These are phyloP conservation scores for Abelmoschus esculentus DNA, from an alignment of 345 rosid species.

Conservation along the genomic window DNA sequence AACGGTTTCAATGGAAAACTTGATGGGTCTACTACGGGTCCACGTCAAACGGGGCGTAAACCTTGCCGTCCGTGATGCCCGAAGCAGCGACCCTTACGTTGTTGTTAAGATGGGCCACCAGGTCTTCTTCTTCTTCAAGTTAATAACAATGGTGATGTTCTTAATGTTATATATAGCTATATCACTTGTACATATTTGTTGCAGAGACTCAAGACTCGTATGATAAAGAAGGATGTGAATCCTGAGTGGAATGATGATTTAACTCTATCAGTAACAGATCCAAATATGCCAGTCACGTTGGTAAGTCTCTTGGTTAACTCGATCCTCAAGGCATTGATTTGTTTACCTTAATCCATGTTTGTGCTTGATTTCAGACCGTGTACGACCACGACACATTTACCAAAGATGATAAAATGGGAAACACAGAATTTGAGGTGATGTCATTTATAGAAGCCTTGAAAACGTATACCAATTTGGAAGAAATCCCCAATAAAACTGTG, in stretches of 20 bases:
- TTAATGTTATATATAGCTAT: no score
- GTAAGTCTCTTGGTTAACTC: no score
- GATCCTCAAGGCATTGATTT: no score
- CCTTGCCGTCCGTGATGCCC: slow-evolving; percentile 89
- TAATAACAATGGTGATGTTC: no score
- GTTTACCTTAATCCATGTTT: no score
- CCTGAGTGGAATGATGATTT: slow-evolving; percentile 93
- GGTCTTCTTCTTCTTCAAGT: slow-evolving; percentile 23
- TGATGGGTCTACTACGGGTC: slow-evolving; percentile 72
- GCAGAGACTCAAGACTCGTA: slow-evolving; percentile 86
- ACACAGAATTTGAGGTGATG: slow-evolving; percentile 67
- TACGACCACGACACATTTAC: slow-evolving; percentile 79
- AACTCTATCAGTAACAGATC: slow-evolving; percentile 70
- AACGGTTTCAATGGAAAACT: slow-evolving; percentile 47
- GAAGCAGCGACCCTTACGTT: slow-evolving; percentile 87
- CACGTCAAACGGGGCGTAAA: slow-evolving; percentile 73
- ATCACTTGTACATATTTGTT: no score
- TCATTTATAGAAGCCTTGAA: slow-evolving; percentile 54
- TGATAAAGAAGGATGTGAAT: slow-evolving; percentile 65
- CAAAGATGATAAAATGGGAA: slow-evolving; percentile 91
- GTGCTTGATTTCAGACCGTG: slow-evolving; percentile 38
- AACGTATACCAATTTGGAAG: slow-evolving; percentile 32
- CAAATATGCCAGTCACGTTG: slow-evolving; percentile 22
- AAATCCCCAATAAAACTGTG: slow-evolving; percentile 53
- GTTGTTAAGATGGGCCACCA: slow-evolving; percentile 75